Evolutionary conservation across 768 basidiomycete species (phyloP), one percentile per base, ranked within the genome.

Genomic region (Podaxis carcinomalis): DNA sequence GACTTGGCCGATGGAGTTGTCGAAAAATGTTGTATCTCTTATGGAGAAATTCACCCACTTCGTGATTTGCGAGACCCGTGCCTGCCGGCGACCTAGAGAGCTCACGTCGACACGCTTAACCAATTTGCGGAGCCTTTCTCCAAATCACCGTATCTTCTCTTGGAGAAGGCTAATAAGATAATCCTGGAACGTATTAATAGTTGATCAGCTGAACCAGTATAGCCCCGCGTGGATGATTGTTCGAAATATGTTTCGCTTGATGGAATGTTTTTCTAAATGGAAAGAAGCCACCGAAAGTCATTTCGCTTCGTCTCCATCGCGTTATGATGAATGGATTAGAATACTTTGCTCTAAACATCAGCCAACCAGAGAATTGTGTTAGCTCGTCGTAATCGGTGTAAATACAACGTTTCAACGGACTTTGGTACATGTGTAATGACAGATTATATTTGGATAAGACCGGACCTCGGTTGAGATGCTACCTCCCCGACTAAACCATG

Each of bases 391-490:
- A 21, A 25, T 4, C 42, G 23, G 16, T 55, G 5, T 25, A 25
- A 14, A 11, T n/a, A 4, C 28, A 16, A 37, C 40, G 37, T 28
- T 36, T 54, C 37, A 37, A 23, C 25, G 35, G 37, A n/a, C n/a
- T 25, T 23, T 39, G 14, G 19, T 25, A 25, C 25, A 54, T 39
- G 9, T 40, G 37, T 39, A 13, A 13, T 37, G 52, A 54, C 40
- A 54, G 1, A 54, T 54, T 21, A 39, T 54, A 25, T 23, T 36
- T 39, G 23, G 47, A 58, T 25, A 16, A 32, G 39, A 25, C 35
- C 13, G 57, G 57, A 51, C 57, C 59, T 60, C 59, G 51, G 59
- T 60, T 52, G 42, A 21, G 32, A 36, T 19, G 9, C 19, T 1
- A 53, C 5, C 40, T 44, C 5, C 58, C 44, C 25, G 36, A 23